These are phyloP conservation scores for Candida insectorum DNA, from an alignment of 805 yeast species.

Conservation along the genomic window DNA sequence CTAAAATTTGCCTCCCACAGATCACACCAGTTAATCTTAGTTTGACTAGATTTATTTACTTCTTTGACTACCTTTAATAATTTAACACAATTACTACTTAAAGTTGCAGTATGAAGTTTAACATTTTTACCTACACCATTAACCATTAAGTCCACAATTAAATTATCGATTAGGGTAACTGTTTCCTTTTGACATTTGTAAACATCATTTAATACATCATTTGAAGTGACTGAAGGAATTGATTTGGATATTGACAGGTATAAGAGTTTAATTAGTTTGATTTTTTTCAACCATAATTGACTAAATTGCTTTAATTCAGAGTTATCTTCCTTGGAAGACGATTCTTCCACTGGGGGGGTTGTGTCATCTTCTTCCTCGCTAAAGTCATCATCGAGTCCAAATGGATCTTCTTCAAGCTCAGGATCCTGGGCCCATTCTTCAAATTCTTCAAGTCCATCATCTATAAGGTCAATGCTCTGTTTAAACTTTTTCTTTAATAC, in stretches of 20 bases:
- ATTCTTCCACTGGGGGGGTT: conserved; percentile 21
- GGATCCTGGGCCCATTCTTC: conserved; percentile 71
- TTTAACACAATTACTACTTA: conserved; percentile 23
- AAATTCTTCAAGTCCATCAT: conserved; percentile 62
- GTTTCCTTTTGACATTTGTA: conserved; percentile 39
- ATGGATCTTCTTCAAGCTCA: conserved; percentile 51
- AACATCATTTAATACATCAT: conserved; percentile 46
- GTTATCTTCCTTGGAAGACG: conserved; percentile 14
- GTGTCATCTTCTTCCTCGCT: conserved; percentile 18
- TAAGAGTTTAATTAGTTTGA: conserved; percentile 56
- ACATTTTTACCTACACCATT: not conserved
- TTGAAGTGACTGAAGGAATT: conserved; percentile 43
- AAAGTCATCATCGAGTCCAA: conserved; percentile 41
- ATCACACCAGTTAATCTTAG: conserved; percentile 55
- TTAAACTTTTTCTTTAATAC: conserved; percentile 46
- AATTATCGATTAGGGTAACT: conserved; percentile 51
- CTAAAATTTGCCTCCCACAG: conserved; percentile 50
- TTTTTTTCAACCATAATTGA: conserved; percentile 47
- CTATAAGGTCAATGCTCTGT: conserved; percentile 43
- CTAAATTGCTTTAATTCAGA: conserved; percentile 38
- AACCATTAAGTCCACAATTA: conserved; percentile 55
- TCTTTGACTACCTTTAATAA: conserved; percentile 38
- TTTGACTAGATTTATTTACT: conserved; percentile 48
- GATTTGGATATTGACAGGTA: conserved; percentile 58
- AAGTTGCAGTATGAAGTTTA: conserved; percentile 17